phyloP scores from a whole-genome alignment of 176 grass and related monocot species.

The Guadua angustifolia region DNA sequence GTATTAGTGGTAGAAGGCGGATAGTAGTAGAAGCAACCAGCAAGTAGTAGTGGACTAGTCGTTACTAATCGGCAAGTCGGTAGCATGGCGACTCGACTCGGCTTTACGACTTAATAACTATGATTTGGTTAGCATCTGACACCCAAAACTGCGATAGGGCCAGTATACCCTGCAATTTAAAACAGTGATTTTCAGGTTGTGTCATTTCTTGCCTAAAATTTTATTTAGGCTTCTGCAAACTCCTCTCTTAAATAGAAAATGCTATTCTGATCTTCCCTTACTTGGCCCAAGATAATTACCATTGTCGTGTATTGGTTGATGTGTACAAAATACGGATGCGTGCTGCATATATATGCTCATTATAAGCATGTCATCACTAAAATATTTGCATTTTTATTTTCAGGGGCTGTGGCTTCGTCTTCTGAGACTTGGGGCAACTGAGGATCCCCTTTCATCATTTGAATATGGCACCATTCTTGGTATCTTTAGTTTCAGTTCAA shows the following conservation, averaged over 20 bases:
- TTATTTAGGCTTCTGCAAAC: constrained; percentile 1
- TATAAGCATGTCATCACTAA: constrained; percentile 41
- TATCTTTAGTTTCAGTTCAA: constrained; percentile 54
- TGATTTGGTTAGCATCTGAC: not conserved
- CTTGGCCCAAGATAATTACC: constrained; percentile 1
- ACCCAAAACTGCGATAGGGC: not conserved
- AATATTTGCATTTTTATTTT: constrained; percentile 41
- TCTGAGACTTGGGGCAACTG: constrained; percentile 93
- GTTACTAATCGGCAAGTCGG: no score
- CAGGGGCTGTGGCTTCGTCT: constrained; percentile 97
- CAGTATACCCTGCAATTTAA: constrained; percentile 26
- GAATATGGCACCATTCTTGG: constrained; percentile 99
- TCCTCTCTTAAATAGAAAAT: constrained; percentile 31
- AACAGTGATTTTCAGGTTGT: not conserved
- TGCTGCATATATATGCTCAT: constrained; percentile 18
- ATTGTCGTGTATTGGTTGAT: constrained; percentile 11
- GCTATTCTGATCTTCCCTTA: constrained; percentile 16
- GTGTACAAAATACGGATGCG: not conserved
- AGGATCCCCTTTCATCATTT: constrained; percentile 99
- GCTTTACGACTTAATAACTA: no score
- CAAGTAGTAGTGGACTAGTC: no score
- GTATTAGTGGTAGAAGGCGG: no score
- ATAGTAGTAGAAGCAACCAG: no score
- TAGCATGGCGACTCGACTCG: no score
- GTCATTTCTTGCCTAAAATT: constrained; percentile 2